Base-by-base conservation (phyloP, 2,329 filamentous ascomycete genomes). In the Helotiales sp. region DNA sequence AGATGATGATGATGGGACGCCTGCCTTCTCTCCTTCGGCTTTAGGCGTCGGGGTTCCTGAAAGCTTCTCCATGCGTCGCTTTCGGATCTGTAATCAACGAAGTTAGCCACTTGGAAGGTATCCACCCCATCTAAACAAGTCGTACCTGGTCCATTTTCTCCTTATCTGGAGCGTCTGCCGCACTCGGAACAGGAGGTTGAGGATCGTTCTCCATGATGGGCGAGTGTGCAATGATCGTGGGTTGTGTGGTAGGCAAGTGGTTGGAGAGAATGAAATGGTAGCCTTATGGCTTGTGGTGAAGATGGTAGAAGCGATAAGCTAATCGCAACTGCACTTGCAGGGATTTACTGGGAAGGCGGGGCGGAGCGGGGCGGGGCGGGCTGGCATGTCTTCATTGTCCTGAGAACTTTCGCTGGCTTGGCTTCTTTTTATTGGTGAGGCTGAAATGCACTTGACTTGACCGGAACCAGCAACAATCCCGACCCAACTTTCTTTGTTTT, bases 121-220 rank as follows among this genome's bases (percentile, higher is more conserved):
- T 63, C 34, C 13, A 62, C 17, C 17, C 17, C 10, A 54, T 47
- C 20, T 13, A 17, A 34, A 40, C 20, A 28, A 69, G 78, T 50
- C 45, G 11, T 75, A 82, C 84, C 82, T 86, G 82, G 68, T 86
- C 85, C 84, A 87, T 87, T 76, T 84, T 86, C 75, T 86, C 84
- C 74, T 84, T 82, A 73, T 87, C 85, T 24, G 85, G 85, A 67
- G 83, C 85, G 73, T 87, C 86, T 54, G 76, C 74, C 17, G 68
- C 54, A 30, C 54, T 62, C 15, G 70, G 59, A 11, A 70, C 69
- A 20, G 65, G 69, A 54, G 70, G 66, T 13, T 40, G 49, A 34
- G 66, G 69, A 57, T 76, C 67, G 58, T 72, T 71, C 62, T 76
- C 73, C 75, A 76, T 76, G 65, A 69, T 73, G 50, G 52, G 32